Percentiles rank a stretch among this genome's conserved stretches.
Evolutionary conservation across 495 filamentous ascomycete species (phyloP).

Genomic region (Annulohypoxylon moriforme): DNA sequence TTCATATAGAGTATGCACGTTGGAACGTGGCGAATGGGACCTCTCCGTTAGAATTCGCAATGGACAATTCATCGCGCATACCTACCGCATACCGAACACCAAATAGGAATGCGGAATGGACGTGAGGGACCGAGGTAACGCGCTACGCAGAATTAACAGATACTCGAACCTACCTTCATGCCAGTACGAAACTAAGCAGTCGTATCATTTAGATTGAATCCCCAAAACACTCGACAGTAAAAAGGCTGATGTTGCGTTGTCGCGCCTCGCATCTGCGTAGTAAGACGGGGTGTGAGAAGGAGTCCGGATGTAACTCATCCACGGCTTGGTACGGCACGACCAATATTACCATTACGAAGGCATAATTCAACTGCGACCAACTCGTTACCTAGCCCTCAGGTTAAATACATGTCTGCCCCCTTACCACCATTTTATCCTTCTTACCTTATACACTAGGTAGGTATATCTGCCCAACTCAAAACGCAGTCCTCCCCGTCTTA

Average conservation of each 20-base stretch:
- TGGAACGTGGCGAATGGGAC: neutral
- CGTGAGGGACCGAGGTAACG: neutral
- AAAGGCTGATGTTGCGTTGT: neutral
- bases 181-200: neutral
- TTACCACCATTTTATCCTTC: neutral
- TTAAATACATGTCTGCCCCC: neutral
- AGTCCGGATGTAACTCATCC: slow-evolving; percentile 6
- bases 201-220: neutral
- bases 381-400: neutral
- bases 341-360: neutral
- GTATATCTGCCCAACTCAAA: too few relatives aligned
- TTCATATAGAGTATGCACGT: neutral
- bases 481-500: slow-evolving; percentile 53
- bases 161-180: neutral
- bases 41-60: neutral
- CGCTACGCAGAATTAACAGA: neutral
- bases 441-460: too few relatives aligned
- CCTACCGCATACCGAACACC: neutral
- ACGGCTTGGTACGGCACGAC: neutral
- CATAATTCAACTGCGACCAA: neutral
- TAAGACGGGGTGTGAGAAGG: neutral
- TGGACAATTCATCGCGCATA: neutral
- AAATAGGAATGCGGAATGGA: slow-evolving; percentile 2
- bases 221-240: neutral
- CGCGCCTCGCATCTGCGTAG: slow-evolving; percentile 8